Evolutionary conservation across 345 rosid genomes (phyloP), one percentile per base, ranked within the genome.

Genomic region (Theobroma cacao): DNA sequence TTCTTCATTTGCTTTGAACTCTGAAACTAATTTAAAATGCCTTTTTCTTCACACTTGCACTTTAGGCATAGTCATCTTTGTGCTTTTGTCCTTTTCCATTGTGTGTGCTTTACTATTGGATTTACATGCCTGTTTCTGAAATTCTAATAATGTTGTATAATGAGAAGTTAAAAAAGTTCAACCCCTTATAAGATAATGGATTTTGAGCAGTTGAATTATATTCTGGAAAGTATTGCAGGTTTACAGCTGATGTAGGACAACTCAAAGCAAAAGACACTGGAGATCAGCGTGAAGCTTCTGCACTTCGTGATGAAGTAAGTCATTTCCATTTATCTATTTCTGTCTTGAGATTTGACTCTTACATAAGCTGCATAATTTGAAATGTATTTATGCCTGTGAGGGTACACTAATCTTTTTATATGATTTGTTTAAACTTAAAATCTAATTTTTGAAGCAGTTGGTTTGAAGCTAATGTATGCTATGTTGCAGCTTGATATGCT

Each of bases 291-390:
- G 98, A 94, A 88, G 92, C 98, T 77, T 97, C 98, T 83, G 97
- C 97, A 47, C 98, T 97, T 83, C 96, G 89, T 73, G 99, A 97
- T 88, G 99, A 97, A 87, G 99, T 96, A 89, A 80, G 88, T 74
- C 75, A 77, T 68, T 55, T 40, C 85, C 82, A 62, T 62, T 38
- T 56, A 63, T 60, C 33, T 41, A 41, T 63, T 61, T 65, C 50
- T 72, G 34, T 68, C 30, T 72, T 47, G 59, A 75, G 61, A 38
- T 65, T 31, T 12, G 13, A 47, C 55, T 3, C 20, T 9, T 61
- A 76, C 69, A 24, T 40, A 43, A 45, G n/a, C 50, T 50, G 62
- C 28, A 41, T 31, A 75, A 68, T 22, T 55, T 48, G 30, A 17
- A 71, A 63, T 26, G 18, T 18, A 74, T 34, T 79, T 55, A 15